Base-by-base conservation (phyloP, 208 protist species). In the Leptomonas pyrrhocoris region DNA sequence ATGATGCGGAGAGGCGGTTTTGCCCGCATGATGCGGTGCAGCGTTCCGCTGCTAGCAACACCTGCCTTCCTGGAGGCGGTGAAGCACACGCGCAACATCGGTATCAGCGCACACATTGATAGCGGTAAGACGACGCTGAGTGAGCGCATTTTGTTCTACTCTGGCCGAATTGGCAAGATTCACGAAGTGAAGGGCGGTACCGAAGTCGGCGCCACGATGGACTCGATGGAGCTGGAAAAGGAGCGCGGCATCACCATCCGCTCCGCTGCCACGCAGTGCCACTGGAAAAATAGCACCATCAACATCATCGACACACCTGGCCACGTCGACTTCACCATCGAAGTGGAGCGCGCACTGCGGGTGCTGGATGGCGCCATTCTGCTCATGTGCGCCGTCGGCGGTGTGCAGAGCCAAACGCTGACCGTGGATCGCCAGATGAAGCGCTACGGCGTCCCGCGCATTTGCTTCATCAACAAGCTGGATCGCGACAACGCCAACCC, bases 301-400 rank as follows among this genome's bases (percentile, higher is more conserved):
- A 99, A 99, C 82, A 96, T 99, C 60, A 99, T 99, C 74, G 99
- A 99, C 88, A 99, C 99, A 21, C 99, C 98, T 36, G 98, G 98
- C 46, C 99, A 99, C 88, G 98, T 99, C 15, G 99, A 99, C 89
- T 99, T 99, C 85, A 99, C 99, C 46, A 99, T 99, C 56, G 99
- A 99, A 79, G 98, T 99, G 48, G 95, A 98, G 79, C 88, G 98
- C 30, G 92, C 98, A n/a, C 90, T 99, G 61, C 94, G 98, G 72
- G 98, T 99, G 56, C 86, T 99, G 38, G 99, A 99, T 71, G 99
- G 98, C 40, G 99, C 98, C 45, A 92, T 99, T 46, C 77, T 99
- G 28, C 89, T 99, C 56, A 92, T 99, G 84, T 99, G 98, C 80
- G 89, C 80, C 67, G 98, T 98, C 28, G 85, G 81, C 57, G 97